A percentile compares a stretch with the other conserved stretches of the same genome.
Conservation (phyloP, 345 rosid genomes). For the Hibiscus tridactylites region DNA sequence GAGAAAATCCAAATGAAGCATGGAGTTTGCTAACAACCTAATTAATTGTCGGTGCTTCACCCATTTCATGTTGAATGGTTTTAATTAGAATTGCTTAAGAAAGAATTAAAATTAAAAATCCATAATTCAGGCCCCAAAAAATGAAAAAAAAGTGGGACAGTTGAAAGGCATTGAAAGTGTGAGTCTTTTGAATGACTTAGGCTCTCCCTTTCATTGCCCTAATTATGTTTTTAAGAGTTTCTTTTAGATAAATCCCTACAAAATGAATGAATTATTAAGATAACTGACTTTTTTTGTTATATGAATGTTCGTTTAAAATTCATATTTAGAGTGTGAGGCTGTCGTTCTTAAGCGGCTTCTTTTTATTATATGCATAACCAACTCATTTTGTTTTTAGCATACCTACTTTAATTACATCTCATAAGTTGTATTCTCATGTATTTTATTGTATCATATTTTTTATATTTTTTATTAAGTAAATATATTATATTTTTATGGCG, state of each 20-base stretch:
- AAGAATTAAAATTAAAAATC: too few relatives aligned
- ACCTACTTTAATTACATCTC: too few relatives aligned
- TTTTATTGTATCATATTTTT: too few relatives aligned
- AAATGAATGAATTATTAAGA: background rate
- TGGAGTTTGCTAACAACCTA: background rate
- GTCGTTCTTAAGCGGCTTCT: too few relatives aligned
- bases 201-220: background rate
- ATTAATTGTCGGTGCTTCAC: background rate
- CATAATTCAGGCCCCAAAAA: background rate
- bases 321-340: too few relatives aligned
- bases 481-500: too few relatives aligned
- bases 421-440: too few relatives aligned
- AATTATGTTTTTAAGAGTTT: background rate
- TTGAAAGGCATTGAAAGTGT: background rate
- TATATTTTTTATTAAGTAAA: too few relatives aligned
- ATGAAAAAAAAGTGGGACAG: background rate
- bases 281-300: too few relatives aligned
- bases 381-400: too few relatives aligned
- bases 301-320: too few relatives aligned
- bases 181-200: background rate
- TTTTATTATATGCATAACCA: too few relatives aligned
- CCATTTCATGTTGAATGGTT: background rate
- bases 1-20: background rate
- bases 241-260: background rate
- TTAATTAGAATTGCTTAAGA: background rate